Conservation (phyloP, 208 protist genomes). For the Naegleria fowleri region DNA sequence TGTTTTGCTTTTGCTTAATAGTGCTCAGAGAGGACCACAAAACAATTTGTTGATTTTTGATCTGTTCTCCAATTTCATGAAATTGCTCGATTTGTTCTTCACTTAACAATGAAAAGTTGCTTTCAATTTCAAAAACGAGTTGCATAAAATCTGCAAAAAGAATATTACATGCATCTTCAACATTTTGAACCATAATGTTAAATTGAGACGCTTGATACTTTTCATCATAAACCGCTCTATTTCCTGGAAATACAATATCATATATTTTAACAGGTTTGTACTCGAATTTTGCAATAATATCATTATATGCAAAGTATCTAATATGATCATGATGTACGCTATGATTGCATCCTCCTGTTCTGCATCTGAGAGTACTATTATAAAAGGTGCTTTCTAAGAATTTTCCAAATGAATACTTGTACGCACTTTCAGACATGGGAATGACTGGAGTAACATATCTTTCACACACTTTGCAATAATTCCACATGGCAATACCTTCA, state of each 20-base stretch:
- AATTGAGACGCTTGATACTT: background rate
- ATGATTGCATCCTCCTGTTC: slow-evolving; percentile 10
- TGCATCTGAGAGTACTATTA: background rate
- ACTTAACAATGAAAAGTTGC: background rate
- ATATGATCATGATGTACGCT: slow-evolving; percentile 6
- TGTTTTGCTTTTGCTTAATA: background rate
- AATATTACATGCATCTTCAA: background rate
- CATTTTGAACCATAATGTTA: background rate
- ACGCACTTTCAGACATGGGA: background rate
- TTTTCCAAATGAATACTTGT: slow-evolving; percentile 21
- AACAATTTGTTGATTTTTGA: background rate
- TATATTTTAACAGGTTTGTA: background rate
- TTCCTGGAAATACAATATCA: background rate
- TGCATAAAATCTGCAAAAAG: background rate
- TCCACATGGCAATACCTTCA: slow-evolving; percentile 15
- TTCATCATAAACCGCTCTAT: background rate
- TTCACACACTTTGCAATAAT: slow-evolving; percentile 13
- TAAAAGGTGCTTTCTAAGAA: slow-evolving; percentile 9
- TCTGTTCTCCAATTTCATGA: background rate
- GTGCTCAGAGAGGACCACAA: background rate
- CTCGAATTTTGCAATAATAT: slow-evolving; percentile 17
- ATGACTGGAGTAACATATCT: background rate
- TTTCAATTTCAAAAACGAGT: background rate
- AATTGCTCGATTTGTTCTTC: background rate
- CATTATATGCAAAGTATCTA: background rate